Evolutionary conservation across 352 stramenopile species (phyloP).

Genomic region (Globisporangium spiculum): DNA sequence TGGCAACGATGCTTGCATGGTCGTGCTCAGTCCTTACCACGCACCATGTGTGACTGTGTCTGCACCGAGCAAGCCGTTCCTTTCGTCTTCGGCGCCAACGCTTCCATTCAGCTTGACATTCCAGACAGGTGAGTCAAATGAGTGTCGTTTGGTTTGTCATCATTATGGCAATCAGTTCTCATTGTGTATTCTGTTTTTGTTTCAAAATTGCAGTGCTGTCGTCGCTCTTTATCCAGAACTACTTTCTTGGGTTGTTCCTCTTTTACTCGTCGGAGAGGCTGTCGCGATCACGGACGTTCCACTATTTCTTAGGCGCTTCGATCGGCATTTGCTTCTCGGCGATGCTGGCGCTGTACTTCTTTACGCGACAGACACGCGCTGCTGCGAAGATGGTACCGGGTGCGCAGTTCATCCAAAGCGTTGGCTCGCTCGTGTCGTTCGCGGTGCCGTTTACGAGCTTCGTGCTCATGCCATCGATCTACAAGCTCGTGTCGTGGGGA

Average conservation of each 20-base stretch:
- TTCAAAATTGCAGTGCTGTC: constrained; percentile 43
- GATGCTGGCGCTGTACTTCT: constrained; percentile 71
- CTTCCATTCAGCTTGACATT: constrained; percentile 58
- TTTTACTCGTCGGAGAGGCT: constrained; percentile 70
- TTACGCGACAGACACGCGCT: constrained; percentile 74
- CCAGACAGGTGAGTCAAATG: constrained; percentile 55
- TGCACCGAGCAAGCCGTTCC: constrained; percentile 51
- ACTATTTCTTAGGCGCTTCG: constrained; percentile 67
- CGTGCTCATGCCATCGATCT: constrained; percentile 73
- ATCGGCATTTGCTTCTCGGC: constrained; percentile 78
- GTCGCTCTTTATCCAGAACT: constrained; percentile 71
- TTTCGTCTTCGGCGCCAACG: constrained; percentile 39
- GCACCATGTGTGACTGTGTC: constrained; percentile 74
- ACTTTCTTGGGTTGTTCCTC: constrained; percentile 60
- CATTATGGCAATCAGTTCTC: constrained; percentile 1
- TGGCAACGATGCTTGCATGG: constrained; percentile 36
- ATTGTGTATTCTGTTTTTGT: background rate
- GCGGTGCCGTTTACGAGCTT: constrained; percentile 74
- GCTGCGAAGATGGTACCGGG: constrained; percentile 69
- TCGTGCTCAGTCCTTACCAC: constrained; percentile 73
- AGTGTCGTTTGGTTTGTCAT: background rate
- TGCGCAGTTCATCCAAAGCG: constrained; percentile 59
- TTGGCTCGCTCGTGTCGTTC: constrained; percentile 67
- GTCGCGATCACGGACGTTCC: constrained; percentile 70
- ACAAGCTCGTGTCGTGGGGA: constrained; percentile 58